Conservation (phyloP, 2,329 filamentous ascomycete genomes). For the Scorias spongiosa region DNA sequence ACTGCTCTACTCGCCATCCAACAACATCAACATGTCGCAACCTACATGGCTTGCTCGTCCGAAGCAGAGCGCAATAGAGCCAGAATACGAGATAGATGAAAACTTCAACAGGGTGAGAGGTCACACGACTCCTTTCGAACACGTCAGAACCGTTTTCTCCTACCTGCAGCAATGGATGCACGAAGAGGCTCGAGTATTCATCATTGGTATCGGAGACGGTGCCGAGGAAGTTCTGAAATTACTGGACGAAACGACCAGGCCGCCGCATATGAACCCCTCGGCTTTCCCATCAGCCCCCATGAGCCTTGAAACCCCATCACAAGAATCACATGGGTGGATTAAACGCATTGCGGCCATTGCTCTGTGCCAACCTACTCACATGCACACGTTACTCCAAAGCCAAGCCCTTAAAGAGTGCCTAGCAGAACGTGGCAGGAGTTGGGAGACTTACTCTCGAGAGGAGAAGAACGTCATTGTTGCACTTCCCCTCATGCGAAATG, state of each 20-base stretch:
- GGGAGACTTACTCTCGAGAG: neutral
- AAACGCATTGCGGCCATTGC: neutral
- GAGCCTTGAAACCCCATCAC: too few species aligned
- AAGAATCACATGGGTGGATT: neutral
- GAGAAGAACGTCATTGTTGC: too few species aligned
- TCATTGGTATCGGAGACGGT: neutral
- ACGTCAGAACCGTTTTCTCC: conserved; percentile 31
- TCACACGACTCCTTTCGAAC: conserved; percentile 42
- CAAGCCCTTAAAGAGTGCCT: neutral
- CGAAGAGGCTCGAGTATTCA: neutral
- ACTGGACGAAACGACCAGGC: neutral
- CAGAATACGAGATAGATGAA: conserved; percentile 35
- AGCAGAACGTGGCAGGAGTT: neutral
- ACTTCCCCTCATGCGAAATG: too few species aligned
- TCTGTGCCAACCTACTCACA: neutral
- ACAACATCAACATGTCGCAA: conserved; percentile 43
- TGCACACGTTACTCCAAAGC: neutral
- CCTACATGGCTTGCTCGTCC: conserved; percentile 43
- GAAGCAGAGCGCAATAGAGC: conserved; percentile 47
- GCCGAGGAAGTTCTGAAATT: neutral
- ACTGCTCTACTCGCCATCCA: conserved; percentile 57
- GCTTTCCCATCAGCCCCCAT: too few species aligned
- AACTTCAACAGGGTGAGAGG: conserved; percentile 46
- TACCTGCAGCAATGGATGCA: neutral
- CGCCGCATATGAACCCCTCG: too few species aligned